phyloP scores from a whole-genome alignment of 352 stramenopile genomes.

The Ophiocytium majus region DNA sequence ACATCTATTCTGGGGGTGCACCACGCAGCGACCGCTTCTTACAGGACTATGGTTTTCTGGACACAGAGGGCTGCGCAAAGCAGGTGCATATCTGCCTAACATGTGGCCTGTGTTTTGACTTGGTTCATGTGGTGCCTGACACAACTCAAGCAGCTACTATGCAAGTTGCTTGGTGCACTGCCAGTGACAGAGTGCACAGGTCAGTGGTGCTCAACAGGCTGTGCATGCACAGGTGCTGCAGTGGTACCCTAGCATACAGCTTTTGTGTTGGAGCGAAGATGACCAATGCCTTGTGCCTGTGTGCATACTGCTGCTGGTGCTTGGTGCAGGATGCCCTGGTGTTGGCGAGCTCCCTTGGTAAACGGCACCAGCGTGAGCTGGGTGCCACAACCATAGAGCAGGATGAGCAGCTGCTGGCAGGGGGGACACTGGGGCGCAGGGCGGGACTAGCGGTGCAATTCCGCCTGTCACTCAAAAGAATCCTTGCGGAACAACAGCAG shows the following conservation, averaged over 20 bases:
- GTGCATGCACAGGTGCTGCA: not conserved
- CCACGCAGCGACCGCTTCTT: conserved; percentile 65
- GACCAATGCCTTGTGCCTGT: not conserved
- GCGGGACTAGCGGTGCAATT: not conserved
- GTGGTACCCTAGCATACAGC: not conserved
- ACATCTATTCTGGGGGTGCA: conserved; percentile 61
- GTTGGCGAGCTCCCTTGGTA: not conserved
- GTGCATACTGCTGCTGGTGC: not conserved
- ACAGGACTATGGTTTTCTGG: conserved; percentile 67
- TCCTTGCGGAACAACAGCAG: too few relatives aligned
- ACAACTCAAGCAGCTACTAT: not conserved
- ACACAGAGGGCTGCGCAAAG: not conserved
- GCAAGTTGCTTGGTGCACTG: not conserved
- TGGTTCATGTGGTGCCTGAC: too few relatives aligned
- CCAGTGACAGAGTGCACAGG: not conserved
- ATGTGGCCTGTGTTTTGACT: too few relatives aligned
- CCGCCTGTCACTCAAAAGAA: not conserved
- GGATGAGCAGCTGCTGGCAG: not conserved
- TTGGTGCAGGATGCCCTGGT: not conserved
- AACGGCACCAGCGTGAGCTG: not conserved
- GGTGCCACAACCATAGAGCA: not conserved
- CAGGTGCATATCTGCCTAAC: not conserved
- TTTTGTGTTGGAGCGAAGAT: not conserved
- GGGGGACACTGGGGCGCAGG: not conserved
- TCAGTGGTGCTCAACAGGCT: not conserved